These are phyloP conservation scores for Tremellales sp. DNA, from an alignment of 1,284 basidiomycete species.

Conservation along the genomic window DNA sequence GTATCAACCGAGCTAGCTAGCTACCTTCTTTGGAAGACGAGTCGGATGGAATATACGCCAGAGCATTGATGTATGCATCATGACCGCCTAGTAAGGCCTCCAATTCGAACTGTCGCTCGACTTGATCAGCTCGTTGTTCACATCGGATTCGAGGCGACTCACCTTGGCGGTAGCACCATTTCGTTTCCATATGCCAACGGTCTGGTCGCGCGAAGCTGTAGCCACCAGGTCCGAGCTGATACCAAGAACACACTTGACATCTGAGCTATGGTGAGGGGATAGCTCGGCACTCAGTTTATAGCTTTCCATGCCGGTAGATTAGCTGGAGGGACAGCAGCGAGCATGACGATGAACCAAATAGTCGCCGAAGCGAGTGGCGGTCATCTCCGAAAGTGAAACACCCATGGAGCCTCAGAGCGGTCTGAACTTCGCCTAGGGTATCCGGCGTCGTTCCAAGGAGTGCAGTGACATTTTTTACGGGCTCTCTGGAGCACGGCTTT, in stretches of 20 bases:
- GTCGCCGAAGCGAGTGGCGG: too few relatives aligned
- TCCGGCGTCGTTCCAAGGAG: neutral
- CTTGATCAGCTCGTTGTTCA: neutral
- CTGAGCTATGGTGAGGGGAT: constrained; percentile 18
- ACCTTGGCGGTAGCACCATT: neutral
- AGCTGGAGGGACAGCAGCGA: too few relatives aligned
- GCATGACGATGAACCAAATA: too few relatives aligned
- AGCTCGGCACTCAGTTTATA: constrained; percentile 19
- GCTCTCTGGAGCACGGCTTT: too few relatives aligned
- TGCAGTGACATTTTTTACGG: neutral
- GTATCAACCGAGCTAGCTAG: neutral
- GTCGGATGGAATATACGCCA: constrained; percentile 22
- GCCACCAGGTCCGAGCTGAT: constrained; percentile 19
- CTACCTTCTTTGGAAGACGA: neutral
- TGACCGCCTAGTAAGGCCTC: constrained; percentile 27
- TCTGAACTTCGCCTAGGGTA: too few relatives aligned
- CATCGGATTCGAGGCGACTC: neutral
- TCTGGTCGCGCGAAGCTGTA: constrained; percentile 31
- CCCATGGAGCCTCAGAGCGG: constrained; percentile 1
- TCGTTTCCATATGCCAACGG: constrained; percentile 32
- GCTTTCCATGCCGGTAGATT: too few relatives aligned
- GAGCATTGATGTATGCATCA: constrained; percentile 37
- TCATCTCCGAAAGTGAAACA: neutral
- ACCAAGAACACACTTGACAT: constrained; percentile 34
- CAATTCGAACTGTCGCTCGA: constrained; percentile 18